A percentile compares a stretch with the other conserved stretches of the same genome.
phyloP scores from a whole-genome alignment of 2,329 filamentous ascomycete genomes.

The Penicillium sp. region DNA sequence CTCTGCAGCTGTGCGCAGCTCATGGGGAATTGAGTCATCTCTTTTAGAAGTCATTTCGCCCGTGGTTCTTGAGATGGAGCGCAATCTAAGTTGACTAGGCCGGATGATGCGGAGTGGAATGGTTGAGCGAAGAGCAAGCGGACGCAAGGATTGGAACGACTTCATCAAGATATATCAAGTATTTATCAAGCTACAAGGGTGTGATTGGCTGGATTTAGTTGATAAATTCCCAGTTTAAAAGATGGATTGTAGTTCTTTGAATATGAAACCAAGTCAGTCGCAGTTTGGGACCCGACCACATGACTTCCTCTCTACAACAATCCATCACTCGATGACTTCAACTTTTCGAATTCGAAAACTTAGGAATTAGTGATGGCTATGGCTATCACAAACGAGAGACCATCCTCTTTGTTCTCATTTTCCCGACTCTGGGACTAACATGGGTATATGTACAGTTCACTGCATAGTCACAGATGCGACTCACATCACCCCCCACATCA shows the following conservation, averaged over 20 bases:
- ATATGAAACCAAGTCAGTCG: not conserved
- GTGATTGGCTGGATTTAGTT: not conserved
- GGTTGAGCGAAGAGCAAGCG: not conserved
- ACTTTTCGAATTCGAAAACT: not conserved
- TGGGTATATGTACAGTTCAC: constrained; percentile 1
- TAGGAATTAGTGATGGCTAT: not conserved
- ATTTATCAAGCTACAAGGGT: not conserved
- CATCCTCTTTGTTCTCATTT: not conserved
- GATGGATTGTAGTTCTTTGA: not conserved
- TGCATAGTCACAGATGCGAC: constrained; percentile 5
- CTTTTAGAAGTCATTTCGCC: constrained; percentile 30
- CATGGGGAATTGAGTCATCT: constrained; percentile 52
- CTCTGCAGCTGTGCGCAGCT: constrained; percentile 71
- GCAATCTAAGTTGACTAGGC: not conserved
- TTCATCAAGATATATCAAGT: constrained; percentile 1
- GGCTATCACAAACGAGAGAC: not conserved
- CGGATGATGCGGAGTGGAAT: constrained; percentile 5
- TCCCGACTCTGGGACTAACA: not conserved
- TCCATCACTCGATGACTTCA: not conserved
- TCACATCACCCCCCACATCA: constrained; percentile 12
- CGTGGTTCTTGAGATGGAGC: constrained; percentile 1
- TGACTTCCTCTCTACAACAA: constrained; percentile 11
- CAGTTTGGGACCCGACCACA: constrained; percentile 9
- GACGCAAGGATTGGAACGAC: not conserved
- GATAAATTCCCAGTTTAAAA: not conserved